These are phyloP conservation scores for Colletotrichum brevisporum DNA, from an alignment of 2,329 filamentous ascomycete species.

Conservation along the genomic window DNA sequence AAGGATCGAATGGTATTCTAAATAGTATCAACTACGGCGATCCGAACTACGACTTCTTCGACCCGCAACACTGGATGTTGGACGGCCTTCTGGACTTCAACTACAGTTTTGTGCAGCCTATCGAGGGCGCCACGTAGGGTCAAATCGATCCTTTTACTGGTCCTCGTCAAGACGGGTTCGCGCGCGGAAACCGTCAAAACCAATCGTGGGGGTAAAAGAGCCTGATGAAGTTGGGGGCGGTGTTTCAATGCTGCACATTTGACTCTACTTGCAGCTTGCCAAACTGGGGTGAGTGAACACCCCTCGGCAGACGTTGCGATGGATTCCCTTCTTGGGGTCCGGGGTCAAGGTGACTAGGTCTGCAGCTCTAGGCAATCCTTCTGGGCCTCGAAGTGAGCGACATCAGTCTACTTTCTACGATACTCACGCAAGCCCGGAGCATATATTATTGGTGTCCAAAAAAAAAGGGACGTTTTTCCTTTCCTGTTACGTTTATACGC, in stretches of 20 bases:
- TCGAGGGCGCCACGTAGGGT: slow-evolving; percentile 64
- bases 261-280: slow-evolving; percentile 19
- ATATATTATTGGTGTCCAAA: slow-evolving; percentile 11
- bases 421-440: slow-evolving; percentile 8
- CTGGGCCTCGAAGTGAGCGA: slow-evolving; percentile 26
- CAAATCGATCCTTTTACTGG: no score
- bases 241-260: slow-evolving; percentile 24
- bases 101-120: slow-evolving; percentile 71
- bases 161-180: neutral
- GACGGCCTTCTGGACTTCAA: slow-evolving; percentile 88
- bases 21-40: slow-evolving; percentile 72
- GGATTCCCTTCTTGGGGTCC: slow-evolving; percentile 31
- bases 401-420: slow-evolving; percentile 6
- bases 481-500: slow-evolving; percentile 19
- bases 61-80: slow-evolving; percentile 93
- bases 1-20: slow-evolving; percentile 59
- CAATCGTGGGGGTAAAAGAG: neutral
- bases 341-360: slow-evolving; percentile 36
- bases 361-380: slow-evolving; percentile 37
- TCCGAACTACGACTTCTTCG: slow-evolving; percentile 88
- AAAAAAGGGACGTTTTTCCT: neutral
- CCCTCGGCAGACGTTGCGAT: slow-evolving; percentile 34
- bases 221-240: slow-evolving; percentile 18
- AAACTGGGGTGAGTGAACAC: slow-evolving; percentile 37
- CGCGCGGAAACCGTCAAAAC: neutral